Conservation (phyloP, 2,329 filamentous ascomycete species). For the Diaporthe batatas region DNA sequence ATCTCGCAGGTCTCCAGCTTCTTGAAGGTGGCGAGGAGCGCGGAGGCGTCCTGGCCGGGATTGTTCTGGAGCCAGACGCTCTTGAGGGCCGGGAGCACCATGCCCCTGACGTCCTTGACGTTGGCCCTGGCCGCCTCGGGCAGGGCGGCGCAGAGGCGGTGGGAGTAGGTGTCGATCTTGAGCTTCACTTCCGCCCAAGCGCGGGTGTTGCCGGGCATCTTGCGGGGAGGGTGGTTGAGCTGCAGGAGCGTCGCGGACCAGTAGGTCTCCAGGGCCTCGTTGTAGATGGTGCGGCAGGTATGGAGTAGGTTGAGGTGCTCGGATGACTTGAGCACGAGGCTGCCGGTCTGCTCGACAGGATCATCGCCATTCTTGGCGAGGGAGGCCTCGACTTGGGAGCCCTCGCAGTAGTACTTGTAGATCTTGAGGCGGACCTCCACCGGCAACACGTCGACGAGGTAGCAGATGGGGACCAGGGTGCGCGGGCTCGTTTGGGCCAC, state of each 20-base stretch:
- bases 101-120: neutral
- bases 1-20: constrained; percentile 3
- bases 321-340: neutral
- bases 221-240: no score
- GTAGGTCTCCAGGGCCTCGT: neutral
- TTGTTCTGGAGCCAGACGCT: neutral
- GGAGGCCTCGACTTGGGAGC: neutral
- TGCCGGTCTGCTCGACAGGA: neutral
- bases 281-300: neutral
- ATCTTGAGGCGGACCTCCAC: neutral
- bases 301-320: neutral
- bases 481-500: neutral
- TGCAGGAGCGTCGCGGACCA: neutral
- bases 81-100: neutral
- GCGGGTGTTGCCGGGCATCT: no score
- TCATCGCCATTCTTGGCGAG: neutral
- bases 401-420: neutral
- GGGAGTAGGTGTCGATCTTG: neutral
- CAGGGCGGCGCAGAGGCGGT: neutral
- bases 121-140: neutral
- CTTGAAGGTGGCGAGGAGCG: neutral
- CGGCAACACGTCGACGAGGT: neutral
- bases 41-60: neutral
- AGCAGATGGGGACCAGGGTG: neutral
- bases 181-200: no score